phyloP scores from a whole-genome alignment of 768 basidiomycete genomes.

The Macrolepiota albuminosa region DNA sequence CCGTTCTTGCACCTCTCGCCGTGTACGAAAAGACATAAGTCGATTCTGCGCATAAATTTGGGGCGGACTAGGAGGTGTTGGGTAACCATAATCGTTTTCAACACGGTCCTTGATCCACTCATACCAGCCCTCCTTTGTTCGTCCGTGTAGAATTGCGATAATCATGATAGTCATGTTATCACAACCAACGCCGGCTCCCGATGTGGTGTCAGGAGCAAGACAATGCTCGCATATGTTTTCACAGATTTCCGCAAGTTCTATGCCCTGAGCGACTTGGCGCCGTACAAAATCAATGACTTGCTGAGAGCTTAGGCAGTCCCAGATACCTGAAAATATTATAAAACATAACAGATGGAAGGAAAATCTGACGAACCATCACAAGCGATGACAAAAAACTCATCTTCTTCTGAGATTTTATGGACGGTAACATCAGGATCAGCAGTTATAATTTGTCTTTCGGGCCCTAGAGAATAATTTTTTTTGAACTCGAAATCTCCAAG shows the following conservation, averaged over 20 bases:
- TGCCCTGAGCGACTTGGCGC: conserved; percentile 73
- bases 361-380: conserved; percentile 73
- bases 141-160: conserved; percentile 81
- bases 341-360: conserved; percentile 1
- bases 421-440: conserved; percentile 86
- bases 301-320: conserved; percentile 95
- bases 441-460: conserved; percentile 94
- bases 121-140: conserved; percentile 91
- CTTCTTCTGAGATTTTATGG: conserved; percentile 80
- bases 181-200: conserved; percentile 90
- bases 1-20: conserved; percentile 50
- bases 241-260: conserved; percentile 75
- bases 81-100: conserved; percentile 66
- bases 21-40: conserved; percentile 56
- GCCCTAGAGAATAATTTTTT: conserved; percentile 75
- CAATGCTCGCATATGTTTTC: conserved; percentile 91
- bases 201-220: conserved; percentile 88
- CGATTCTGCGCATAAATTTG: conserved; percentile 71
- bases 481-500: conserved; percentile 99
- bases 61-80: conserved; percentile 71
- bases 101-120: conserved; percentile 84
- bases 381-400: conserved; percentile 95
- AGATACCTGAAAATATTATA: conserved; percentile 69
- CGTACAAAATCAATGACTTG: conserved; percentile 89
- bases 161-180: conserved; percentile 99